Evolutionary conservation across 345 rosid genomes (phyloP).

Genomic region (Microthlaspi erraticum): DNA sequence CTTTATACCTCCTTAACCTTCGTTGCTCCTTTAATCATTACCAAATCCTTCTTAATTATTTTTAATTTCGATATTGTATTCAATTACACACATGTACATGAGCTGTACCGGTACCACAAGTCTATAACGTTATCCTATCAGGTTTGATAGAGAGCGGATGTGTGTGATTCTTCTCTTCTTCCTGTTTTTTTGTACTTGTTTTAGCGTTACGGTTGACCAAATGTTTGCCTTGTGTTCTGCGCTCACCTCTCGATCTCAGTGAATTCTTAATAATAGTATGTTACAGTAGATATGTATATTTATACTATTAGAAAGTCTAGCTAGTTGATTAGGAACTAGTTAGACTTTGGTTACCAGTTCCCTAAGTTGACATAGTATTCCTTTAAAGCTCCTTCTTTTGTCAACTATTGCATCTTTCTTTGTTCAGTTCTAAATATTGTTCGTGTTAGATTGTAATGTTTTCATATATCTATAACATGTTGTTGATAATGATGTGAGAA

Average conservation of each 20-base stretch:
- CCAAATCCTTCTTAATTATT: conserved; percentile 20
- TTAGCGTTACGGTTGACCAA: conserved; percentile 36
- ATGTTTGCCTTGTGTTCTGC: conserved; percentile 22
- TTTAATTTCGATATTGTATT: not conserved
- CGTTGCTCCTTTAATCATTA: conserved; percentile 34
- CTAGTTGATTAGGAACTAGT: conserved; percentile 33
- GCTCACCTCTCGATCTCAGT: conserved; percentile 21
- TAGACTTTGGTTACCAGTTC: conserved; percentile 33
- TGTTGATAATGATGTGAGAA: not conserved
- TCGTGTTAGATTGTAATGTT: not conserved
- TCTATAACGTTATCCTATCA: not conserved
- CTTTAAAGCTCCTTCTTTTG: not conserved
- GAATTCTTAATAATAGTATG: conserved; percentile 5
- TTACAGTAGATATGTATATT: not conserved
- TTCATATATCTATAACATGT: not conserved
- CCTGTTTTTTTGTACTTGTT: conserved; percentile 7
- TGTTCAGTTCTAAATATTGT: not conserved
- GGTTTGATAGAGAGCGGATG: not conserved
- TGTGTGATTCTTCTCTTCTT: conserved; percentile 12
- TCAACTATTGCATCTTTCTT: not conserved
- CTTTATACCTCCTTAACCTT: conserved; percentile 13
- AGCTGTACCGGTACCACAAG: not conserved
- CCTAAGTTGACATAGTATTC: conserved; percentile 2
- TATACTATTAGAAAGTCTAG: conserved; percentile 3
- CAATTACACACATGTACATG: not conserved